phyloP scores from a whole-genome alignment of 75 land plant genomes.

The Azolla pinnata region DNA sequence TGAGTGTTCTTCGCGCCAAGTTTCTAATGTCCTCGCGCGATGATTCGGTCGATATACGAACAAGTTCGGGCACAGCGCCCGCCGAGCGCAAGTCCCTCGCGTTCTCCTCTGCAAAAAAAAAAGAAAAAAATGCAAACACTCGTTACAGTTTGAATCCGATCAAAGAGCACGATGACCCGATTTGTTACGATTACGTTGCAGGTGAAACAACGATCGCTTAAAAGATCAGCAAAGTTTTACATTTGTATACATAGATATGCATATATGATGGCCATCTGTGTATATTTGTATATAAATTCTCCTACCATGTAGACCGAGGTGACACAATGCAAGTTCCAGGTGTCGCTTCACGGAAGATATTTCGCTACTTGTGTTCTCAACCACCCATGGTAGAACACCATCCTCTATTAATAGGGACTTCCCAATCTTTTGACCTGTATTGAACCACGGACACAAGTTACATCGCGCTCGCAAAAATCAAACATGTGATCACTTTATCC shows the following conservation, averaged over 20 bases:
- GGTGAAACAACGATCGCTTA: too few species aligned
- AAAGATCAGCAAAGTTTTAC: too few species aligned
- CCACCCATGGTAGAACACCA: not conserved
- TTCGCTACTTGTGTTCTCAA: not conserved
- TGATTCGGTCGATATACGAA: conserved; percentile 82
- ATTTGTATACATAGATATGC: too few species aligned
- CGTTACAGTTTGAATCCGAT: too few species aligned
- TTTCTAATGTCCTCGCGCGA: conserved; percentile 84
- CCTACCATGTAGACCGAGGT: not conserved
- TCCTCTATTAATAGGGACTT: not conserved
- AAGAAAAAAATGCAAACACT: conserved; percentile 4
- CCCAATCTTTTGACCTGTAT: not conserved
- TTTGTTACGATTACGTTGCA: too few species aligned
- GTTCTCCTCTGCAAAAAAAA: conserved; percentile 53
- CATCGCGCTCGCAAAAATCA: too few species aligned
- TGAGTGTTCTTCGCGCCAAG: conserved; percentile 70
- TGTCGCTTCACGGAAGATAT: not conserved
- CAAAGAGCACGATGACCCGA: too few species aligned
- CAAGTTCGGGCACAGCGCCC: conserved; percentile 89
- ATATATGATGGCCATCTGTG: too few species aligned
- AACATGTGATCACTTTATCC: too few species aligned
- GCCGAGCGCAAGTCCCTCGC: conserved; percentile 80
- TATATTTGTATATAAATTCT: too few species aligned
- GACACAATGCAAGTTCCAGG: not conserved
- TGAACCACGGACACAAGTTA: too few species aligned